Percentiles rank a stretch among this genome's conserved stretches.
Evolutionary conservation across 352 stramenopile species (phyloP).

Genomic region (Pythium apleroticum): DNA sequence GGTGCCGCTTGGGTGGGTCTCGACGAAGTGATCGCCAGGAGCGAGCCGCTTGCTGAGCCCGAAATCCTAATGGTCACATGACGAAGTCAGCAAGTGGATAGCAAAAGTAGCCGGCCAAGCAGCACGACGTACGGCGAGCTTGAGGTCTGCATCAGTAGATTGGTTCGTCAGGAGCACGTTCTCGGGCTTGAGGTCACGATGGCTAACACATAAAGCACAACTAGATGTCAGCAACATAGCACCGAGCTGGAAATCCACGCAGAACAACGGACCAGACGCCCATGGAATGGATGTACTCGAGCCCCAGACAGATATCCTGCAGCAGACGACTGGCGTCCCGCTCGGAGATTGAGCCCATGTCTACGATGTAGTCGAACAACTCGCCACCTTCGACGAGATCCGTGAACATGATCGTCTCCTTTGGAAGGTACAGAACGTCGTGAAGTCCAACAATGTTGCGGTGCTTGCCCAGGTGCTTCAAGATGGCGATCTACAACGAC

Average conservation of each 20-base stretch:
- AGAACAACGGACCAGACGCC: constrained; percentile 46
- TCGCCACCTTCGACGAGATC: constrained; percentile 75
- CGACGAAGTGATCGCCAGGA: constrained; percentile 46
- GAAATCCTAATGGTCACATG: constrained; percentile 50
- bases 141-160: constrained; percentile 56
- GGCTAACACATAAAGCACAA: constrained; percentile 31
- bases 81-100: neutral
- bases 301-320: constrained; percentile 51
- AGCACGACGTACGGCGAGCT: constrained; percentile 53
- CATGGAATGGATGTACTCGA: constrained; percentile 70
- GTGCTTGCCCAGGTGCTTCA: constrained; percentile 58
- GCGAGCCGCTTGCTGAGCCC: constrained; percentile 51
- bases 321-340: constrained; percentile 67
- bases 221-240: neutral
- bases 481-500: constrained; percentile 48
- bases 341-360: constrained; percentile 74
- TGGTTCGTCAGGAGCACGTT: constrained; percentile 70
- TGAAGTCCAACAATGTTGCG: constrained; percentile 72
- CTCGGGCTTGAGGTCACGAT: constrained; percentile 77
- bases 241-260: neutral
- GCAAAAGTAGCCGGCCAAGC: neutral
- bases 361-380: constrained; percentile 81
- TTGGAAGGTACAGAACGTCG: constrained; percentile 55
- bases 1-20: constrained; percentile 61
- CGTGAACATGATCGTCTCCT: constrained; percentile 80